These are phyloP conservation scores for Leucocoprinus sp. DNA, from an alignment of 768 basidiomycete species.

Conservation along the genomic window DNA sequence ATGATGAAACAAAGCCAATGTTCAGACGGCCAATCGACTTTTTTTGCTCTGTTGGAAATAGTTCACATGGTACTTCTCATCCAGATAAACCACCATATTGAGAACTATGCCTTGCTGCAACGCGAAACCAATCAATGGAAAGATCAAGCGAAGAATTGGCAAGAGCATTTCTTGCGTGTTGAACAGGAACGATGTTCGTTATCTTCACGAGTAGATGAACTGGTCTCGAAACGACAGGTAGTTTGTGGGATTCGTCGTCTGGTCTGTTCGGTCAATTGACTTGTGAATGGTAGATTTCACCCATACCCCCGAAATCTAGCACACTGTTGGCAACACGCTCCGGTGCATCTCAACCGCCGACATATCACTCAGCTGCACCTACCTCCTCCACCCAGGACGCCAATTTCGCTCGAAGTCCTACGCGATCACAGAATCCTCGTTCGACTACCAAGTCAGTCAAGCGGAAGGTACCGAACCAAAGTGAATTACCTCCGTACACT, in stretches of 20 bases:
- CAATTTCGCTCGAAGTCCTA: neutral
- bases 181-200: slow-evolving; percentile 60
- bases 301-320: neutral
- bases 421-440: neutral
- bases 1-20: too few species aligned
- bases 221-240: slow-evolving; percentile 40
- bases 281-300: neutral
- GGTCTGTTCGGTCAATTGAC: neutral
- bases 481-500: slow-evolving; percentile 8
- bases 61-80: slow-evolving; percentile 33
- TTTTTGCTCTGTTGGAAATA: neutral
- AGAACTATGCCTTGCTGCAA: slow-evolving; percentile 52
- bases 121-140: slow-evolving; percentile 68
- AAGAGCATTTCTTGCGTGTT: slow-evolving; percentile 69
- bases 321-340: neutral
- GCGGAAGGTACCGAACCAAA: slow-evolving; percentile 8
- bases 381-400: neutral
- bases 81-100: slow-evolving; percentile 48
- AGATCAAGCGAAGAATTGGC: slow-evolving; percentile 70
- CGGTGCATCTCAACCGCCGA: slow-evolving; percentile 1
- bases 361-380: slow-evolving; percentile 11
- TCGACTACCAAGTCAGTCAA: slow-evolving; percentile 7
- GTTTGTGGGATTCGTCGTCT: slow-evolving; percentile 24
- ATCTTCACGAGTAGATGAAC: slow-evolving; percentile 48
- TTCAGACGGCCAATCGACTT: too few species aligned